Evolutionary conservation across 169 alveolate species (phyloP).

Genomic region (Fabrea salina): DNA sequence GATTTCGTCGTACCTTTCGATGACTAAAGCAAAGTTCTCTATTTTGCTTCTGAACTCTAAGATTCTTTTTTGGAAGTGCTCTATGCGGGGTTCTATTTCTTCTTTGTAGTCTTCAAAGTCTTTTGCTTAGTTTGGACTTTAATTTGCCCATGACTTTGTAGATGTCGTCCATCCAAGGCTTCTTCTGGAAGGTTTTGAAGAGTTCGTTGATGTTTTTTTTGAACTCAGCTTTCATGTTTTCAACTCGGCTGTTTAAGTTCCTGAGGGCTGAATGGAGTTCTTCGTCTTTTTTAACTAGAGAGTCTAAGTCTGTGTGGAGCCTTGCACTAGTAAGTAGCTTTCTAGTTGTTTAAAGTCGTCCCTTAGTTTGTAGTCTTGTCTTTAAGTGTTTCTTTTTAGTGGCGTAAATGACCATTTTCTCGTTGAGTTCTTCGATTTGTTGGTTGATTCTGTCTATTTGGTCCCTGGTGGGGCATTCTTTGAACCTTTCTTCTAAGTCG

Average conservation of each 20-base stretch:
- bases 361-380: background rate
- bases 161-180: conserved; percentile 8
- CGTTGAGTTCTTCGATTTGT: background rate
- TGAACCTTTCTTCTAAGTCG: background rate
- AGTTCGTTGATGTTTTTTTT: too few relatives aligned
- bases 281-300: background rate
- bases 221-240: background rate
- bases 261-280: background rate
- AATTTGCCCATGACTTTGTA: background rate
- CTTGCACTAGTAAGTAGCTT: background rate
- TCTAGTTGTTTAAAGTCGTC: background rate
- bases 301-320: too few relatives aligned
- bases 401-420: conserved; percentile 6
- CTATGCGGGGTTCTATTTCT: background rate
- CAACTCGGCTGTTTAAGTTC: background rate
- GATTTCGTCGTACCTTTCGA: conserved; percentile 24
- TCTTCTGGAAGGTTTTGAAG: background rate
- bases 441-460: background rate
- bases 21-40: background rate
- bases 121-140: conserved; percentile 1
- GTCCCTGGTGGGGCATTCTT: conserved; percentile 2
- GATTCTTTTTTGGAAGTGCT: background rate
- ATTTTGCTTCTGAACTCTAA: background rate
- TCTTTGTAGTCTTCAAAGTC: background rate
- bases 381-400: background rate